Conservation (phyloP, 495 filamentous ascomycete species). For the Annulohypoxylon nitens region DNA sequence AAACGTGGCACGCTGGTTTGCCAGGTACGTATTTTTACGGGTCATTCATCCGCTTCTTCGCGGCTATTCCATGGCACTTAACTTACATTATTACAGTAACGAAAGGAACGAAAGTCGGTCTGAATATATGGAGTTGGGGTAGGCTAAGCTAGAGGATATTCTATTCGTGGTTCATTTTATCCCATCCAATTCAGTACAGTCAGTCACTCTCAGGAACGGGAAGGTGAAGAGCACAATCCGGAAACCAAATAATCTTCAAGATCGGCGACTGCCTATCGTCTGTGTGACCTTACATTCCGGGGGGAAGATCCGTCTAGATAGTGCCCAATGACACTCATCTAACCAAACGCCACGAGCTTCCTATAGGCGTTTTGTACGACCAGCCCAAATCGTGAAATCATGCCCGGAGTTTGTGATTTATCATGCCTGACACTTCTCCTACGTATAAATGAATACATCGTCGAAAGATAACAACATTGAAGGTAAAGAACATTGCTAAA, state of each 20-base stretch:
- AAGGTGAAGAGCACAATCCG: neutral
- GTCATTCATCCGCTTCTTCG: neutral
- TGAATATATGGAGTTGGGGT: constrained; percentile 65
- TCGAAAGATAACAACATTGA: neutral
- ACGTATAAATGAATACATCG: neutral
- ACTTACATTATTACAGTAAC: constrained; percentile 44
- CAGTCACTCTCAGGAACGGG: neutral
- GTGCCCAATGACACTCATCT: constrained; percentile 1
- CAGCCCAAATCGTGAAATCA: neutral
- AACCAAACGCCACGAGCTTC: neutral
- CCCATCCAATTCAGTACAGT: neutral
- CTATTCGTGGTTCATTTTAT: neutral
- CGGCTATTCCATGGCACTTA: neutral
- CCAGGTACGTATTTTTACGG: constrained; percentile 44
- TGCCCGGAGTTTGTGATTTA: neutral
- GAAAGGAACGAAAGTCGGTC: constrained; percentile 59
- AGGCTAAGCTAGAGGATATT: constrained; percentile 37
- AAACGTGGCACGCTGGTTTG: constrained; percentile 64
- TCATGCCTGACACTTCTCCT: neutral
- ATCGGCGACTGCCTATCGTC: neutral
- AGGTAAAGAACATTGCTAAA: neutral
- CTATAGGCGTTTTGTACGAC: neutral
- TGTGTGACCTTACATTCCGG: neutral
- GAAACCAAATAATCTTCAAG: neutral
- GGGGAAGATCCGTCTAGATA: neutral